Evolutionary conservation across 441 rosid genomes (phyloP).

Genomic region (Mallotus japonicus): DNA sequence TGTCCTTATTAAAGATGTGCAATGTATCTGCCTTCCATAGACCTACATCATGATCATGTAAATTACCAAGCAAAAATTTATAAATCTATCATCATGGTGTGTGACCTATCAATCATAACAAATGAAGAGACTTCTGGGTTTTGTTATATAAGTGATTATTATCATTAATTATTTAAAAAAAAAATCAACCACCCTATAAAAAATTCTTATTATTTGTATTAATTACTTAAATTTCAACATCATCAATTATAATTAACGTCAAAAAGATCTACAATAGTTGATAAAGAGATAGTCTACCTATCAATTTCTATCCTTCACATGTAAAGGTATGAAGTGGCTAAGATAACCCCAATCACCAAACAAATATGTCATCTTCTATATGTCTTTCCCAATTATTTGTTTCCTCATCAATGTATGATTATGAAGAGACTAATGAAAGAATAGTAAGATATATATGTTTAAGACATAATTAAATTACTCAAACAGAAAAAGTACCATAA

Average conservation of each 20-base stretch:
- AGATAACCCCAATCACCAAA: conserved; percentile 2
- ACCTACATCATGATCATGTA: background rate
- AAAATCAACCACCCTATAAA: no score
- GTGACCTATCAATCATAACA: no score
- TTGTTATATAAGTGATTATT: no score
- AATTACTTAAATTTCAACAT: no score
- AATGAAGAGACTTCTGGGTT: no score
- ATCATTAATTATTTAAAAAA: no score
- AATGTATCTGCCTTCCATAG: conserved; percentile 1
- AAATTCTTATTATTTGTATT: no score
- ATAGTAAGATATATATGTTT: background rate
- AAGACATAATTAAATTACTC: background rate
- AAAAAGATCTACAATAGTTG: background rate
- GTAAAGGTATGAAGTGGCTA: conserved; percentile 1
- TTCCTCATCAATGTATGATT: background rate
- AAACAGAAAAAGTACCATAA: background rate
- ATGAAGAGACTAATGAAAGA: background rate
- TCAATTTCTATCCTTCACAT: conserved; percentile 15
- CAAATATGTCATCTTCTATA: conserved; percentile 7
- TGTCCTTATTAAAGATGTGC: background rate
- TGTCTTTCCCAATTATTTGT: conserved; percentile 18
- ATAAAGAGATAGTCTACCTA: conserved; percentile 13
- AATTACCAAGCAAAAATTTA: no score
- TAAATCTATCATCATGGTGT: background rate
- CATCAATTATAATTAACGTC: no score